A percentile compares a stretch with the other conserved stretches of the same genome.
Evolutionary conservation across 192 early-diverging fungal species (phyloP).

Genomic region (Backusella circina): DNA sequence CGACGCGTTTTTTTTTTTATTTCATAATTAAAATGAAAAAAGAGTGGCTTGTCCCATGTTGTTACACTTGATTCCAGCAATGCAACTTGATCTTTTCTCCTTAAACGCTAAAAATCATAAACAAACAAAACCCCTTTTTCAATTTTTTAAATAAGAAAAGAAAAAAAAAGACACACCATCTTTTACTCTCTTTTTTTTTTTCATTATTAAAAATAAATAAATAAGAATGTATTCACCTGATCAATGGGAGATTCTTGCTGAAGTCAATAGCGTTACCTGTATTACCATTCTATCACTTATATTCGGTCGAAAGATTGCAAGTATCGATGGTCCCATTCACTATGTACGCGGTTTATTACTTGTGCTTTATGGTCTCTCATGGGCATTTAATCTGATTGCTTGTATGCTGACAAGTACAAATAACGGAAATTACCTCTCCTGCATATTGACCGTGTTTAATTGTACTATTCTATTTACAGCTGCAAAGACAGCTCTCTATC

Average conservation of each 20-base stretch:
- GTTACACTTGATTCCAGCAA: background rate
- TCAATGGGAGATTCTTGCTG: constrained; percentile 31
- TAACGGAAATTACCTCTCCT: constrained; percentile 39
- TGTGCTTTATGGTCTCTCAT: constrained; percentile 33
- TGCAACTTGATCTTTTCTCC: background rate
- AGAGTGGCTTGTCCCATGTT: background rate
- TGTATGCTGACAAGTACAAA: constrained; percentile 45
- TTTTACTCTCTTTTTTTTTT: background rate
- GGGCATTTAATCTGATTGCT: constrained; percentile 41
- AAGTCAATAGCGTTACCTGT: constrained; percentile 38
- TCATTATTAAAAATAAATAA: background rate
- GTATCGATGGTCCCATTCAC: constrained; percentile 31
- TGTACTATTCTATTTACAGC: constrained; percentile 37
- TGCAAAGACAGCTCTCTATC: constrained; percentile 41
- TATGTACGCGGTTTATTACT: constrained; percentile 41
- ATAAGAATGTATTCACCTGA: constrained; percentile 35
- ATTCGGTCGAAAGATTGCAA: constrained; percentile 43
- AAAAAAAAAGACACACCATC: background rate
- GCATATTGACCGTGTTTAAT: constrained; percentile 28
- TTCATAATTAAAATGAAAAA: background rate
- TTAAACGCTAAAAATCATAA: background rate
- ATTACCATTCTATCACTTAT: constrained; percentile 39
- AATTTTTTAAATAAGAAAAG: background rate
- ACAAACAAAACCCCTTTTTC: background rate
- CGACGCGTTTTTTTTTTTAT: background rate